These are phyloP conservation scores for Desmodesmus armatus DNA, from an alignment of 139 green algal species.

Conservation along the genomic window DNA sequence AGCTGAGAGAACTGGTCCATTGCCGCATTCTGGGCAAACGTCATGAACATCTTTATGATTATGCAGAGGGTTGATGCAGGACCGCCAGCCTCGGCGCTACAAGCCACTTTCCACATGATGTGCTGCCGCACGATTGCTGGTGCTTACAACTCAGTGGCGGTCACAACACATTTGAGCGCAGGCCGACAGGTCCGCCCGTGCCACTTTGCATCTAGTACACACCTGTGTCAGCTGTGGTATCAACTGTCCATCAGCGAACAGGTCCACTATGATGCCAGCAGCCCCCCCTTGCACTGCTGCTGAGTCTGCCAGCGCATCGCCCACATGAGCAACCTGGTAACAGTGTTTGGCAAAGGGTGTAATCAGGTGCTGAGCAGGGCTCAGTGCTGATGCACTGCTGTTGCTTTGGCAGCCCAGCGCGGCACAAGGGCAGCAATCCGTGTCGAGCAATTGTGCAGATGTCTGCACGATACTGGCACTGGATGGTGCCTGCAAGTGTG, in stretches of 20 bases:
- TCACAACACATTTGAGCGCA: neutral
- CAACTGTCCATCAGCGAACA: constrained; percentile 36
- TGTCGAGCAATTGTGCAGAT: no score
- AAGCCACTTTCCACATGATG: neutral
- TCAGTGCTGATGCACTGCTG: no score
- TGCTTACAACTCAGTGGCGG: neutral
- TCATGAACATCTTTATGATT: neutral
- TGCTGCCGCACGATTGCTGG: neutral
- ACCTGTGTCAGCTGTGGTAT: constrained; percentile 47
- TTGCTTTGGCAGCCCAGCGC: no score
- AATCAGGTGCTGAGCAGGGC: neutral
- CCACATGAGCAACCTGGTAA: constrained; percentile 36
- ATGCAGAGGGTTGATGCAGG: neutral
- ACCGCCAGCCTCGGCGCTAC: neutral
- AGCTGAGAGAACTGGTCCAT: neutral
- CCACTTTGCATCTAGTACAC: neutral
- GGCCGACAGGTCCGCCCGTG: neutral
- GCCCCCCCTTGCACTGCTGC: constrained; percentile 4
- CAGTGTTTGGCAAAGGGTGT: neutral
- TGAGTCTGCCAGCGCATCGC: constrained; percentile 37
- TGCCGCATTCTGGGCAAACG: neutral
- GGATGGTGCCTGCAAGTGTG: no score
- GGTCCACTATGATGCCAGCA: constrained; percentile 41
- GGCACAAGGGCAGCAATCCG: neutral
- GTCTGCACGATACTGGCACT: no score